A percentile compares a stretch with the other conserved stretches of the same genome.
These are phyloP conservation scores for Polytolypa hystricis DNA, from an alignment of 2,329 filamentous ascomycete species.

Conservation along the genomic window DNA sequence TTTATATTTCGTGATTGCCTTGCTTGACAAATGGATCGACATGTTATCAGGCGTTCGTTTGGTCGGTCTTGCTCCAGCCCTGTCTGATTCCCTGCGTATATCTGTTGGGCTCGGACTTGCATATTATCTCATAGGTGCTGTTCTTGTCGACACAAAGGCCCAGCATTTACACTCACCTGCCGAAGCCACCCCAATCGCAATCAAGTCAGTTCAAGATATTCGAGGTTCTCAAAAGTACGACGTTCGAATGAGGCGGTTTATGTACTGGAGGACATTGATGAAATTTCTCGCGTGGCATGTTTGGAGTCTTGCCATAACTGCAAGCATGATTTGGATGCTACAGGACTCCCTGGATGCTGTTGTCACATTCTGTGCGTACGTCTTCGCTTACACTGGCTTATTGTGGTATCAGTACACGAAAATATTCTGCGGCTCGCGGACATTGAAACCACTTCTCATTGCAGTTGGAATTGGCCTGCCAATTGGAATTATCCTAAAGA, in stretches of 20 bases:
- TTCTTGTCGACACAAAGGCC: conserved; percentile 45
- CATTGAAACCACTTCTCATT: conserved; percentile 37
- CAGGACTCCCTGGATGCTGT: conserved; percentile 31
- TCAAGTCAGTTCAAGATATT: conserved; percentile 33
- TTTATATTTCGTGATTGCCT: conserved; percentile 44
- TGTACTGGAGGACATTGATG: conserved; percentile 42
- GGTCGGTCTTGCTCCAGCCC: conserved; percentile 27
- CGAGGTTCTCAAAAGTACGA: conserved; percentile 36
- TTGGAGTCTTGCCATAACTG: conserved; percentile 41
- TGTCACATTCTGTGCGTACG: conserved; percentile 41
- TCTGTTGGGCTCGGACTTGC: conserved; percentile 45
- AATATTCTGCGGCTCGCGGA: conserved; percentile 41
- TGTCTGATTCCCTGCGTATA: conserved; percentile 31
- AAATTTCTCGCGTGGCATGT: conserved; percentile 42
- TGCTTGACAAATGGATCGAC: conserved; percentile 46
- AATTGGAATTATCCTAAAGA: conserved; percentile 35
- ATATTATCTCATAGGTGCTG: conserved; percentile 47
- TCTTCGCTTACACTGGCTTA: conserved; percentile 41
- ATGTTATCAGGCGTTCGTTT: conserved; percentile 36
- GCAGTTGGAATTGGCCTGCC: conserved; percentile 37
- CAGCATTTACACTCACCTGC: conserved; percentile 39
- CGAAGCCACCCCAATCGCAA: conserved; percentile 29
- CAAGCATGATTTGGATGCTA: conserved; percentile 44
- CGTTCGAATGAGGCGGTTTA: conserved; percentile 33
- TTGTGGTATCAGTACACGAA: conserved; percentile 45